Evolutionary conservation across 208 protist species (phyloP).

Genomic region (Wallacemonas sp.): DNA sequence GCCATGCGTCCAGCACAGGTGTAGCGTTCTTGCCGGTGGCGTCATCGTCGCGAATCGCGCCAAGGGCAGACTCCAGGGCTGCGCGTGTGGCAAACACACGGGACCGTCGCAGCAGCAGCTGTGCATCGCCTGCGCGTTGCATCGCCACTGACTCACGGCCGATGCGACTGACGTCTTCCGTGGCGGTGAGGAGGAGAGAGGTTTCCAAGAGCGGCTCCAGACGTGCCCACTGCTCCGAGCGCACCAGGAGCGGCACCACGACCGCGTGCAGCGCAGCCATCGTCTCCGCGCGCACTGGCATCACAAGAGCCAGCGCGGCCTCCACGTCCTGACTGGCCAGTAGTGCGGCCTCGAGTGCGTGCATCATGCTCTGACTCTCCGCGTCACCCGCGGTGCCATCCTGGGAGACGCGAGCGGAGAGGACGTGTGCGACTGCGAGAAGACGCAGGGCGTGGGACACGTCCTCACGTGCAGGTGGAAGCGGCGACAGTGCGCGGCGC

Average conservation of each 20-base stretch:
- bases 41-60: no score
- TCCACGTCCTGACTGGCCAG: background rate
- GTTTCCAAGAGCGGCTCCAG: background rate
- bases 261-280: background rate
- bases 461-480: background rate
- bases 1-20: no score
- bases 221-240: background rate
- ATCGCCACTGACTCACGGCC: no score
- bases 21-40: no score
- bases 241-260: background rate
- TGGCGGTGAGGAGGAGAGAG: background rate
- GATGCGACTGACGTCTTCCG: no score
- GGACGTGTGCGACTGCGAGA: background rate
- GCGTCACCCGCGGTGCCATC: background rate
- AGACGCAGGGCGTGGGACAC: background rate
- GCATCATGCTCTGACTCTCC: background rate
- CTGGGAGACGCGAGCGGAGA: background rate
- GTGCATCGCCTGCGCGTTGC: no score
- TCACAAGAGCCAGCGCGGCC: constrained; percentile 5
- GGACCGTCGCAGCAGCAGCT: no score
- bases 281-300: background rate
- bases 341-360: constrained; percentile 1
- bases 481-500: background rate
- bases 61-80: no score
- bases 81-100: no score